Evolutionary conservation across 2,329 filamentous ascomycete genomes (phyloP).

Genomic region (Fonsecaea erecta): DNA sequence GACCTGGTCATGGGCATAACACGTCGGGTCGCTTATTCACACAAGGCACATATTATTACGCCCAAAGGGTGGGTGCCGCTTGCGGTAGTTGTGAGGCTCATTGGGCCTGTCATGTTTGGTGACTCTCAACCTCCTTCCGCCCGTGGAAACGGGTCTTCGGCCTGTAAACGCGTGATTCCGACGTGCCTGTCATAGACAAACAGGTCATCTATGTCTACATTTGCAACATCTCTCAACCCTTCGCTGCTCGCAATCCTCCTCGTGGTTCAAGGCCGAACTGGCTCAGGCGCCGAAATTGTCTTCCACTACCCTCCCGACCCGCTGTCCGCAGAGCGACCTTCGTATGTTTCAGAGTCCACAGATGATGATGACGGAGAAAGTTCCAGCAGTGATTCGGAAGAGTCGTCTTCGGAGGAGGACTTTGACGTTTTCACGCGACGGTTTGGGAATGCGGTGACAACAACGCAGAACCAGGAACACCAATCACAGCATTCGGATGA

Average conservation of each 20-base stretch:
- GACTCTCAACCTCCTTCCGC: background rate
- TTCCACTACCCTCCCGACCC: constrained; percentile 78
- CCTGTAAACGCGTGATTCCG: constrained; percentile 11
- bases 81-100: background rate
- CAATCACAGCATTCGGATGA: constrained; percentile 25
- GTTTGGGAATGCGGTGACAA: constrained; percentile 9
- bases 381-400: constrained; percentile 36
- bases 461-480: constrained; percentile 18
- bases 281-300: constrained; percentile 79
- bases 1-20: background rate
- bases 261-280: constrained; percentile 75
- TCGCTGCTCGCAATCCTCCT: constrained; percentile 72
- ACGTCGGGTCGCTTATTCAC: background rate
- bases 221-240: constrained; percentile 56
- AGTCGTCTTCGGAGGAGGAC: constrained; percentile 35
- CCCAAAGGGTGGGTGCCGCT: background rate
- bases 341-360: constrained; percentile 15
- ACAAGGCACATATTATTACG: background rate
- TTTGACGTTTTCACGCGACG: constrained; percentile 31
- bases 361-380: constrained; percentile 34
- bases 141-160: constrained; percentile 5
- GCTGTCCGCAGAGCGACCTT: constrained; percentile 36
- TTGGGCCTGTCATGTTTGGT: background rate
- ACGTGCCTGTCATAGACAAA: constrained; percentile 4
- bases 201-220: constrained; percentile 48